phyloP scores from a whole-genome alignment of 2,329 filamentous ascomycete genomes.

The Mollisiaceae sp. region DNA sequence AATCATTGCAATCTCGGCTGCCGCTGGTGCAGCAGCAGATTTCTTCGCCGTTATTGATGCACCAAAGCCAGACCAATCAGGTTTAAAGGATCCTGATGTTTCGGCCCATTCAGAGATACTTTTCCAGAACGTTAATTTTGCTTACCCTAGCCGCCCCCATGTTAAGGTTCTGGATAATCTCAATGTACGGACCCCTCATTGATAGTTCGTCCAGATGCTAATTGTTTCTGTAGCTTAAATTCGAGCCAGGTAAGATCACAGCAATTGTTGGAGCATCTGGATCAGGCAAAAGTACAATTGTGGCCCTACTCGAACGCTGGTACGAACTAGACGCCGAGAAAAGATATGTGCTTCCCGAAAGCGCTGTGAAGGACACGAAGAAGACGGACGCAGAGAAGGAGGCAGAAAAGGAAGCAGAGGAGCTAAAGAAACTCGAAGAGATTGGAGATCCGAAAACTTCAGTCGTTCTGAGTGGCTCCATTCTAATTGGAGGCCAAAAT shows the following conservation, averaged over 20 bases:
- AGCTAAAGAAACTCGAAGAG: conserved; percentile 32
- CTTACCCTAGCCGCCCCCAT: conserved; percentile 70
- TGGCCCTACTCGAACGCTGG: conserved; percentile 74
- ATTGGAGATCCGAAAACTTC: conserved; percentile 28
- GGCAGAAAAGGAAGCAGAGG: conserved; percentile 27
- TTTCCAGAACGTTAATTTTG: conserved; percentile 70
- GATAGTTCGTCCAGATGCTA: not conserved
- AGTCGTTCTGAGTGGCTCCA: conserved; percentile 55
- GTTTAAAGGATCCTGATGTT: conserved; percentile 54
- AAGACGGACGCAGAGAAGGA: conserved; percentile 45
- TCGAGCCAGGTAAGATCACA: conserved; percentile 69
- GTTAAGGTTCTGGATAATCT: conserved; percentile 65
- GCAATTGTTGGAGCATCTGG: conserved; percentile 77
- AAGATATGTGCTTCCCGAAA: conserved; percentile 45
- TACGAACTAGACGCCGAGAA: conserved; percentile 65
- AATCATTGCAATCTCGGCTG: conserved; percentile 54
- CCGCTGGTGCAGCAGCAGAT: conserved; percentile 45
- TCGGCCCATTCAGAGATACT: conserved; percentile 59
- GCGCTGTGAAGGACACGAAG: conserved; percentile 53
- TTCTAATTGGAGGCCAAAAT: conserved; percentile 58
- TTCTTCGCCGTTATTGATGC: conserved; percentile 46
- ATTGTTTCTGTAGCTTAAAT: conserved; percentile 7
- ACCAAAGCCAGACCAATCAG: conserved; percentile 45
- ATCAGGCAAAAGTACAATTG: conserved; percentile 75
- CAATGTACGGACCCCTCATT: conserved; percentile 4